Conservation (phyloP, 2,329 filamentous ascomycete genomes). For the Colletotrichum tabaci region DNA sequence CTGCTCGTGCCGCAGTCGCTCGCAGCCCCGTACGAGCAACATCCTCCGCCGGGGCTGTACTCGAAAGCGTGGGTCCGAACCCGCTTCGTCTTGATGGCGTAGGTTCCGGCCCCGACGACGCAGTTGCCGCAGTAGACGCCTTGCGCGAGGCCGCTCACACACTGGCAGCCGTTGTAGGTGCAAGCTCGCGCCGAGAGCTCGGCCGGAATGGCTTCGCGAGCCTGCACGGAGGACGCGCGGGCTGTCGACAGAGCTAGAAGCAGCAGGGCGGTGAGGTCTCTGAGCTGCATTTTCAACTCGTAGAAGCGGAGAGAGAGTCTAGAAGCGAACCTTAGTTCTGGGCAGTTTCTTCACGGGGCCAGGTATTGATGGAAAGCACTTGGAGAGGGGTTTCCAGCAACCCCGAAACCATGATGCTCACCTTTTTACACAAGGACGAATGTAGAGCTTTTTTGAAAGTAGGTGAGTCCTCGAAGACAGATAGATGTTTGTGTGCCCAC, state of each 20-base stretch:
- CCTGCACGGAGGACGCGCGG: background rate
- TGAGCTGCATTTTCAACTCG: background rate
- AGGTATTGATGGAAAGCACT: too few relatives aligned
- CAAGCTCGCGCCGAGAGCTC: conserved; percentile 42
- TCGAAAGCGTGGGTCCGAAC: conserved; percentile 44
- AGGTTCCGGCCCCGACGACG: conserved; percentile 44
- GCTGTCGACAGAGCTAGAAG: background rate
- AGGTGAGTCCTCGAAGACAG: too few relatives aligned
- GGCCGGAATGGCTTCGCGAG: conserved; percentile 26
- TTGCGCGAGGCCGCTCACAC: conserved; percentile 42
- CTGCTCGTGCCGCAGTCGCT: conserved; percentile 41
- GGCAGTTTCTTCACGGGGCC: background rate
- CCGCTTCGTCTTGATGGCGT: conserved; percentile 45
- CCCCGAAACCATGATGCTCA: too few relatives aligned
- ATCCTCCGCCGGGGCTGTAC: conserved; percentile 44
- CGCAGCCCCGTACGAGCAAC: conserved; percentile 45
- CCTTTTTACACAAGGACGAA: too few relatives aligned
- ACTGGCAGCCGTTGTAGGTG: conserved; percentile 43
- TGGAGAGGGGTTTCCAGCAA: too few relatives aligned
- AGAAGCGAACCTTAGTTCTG: background rate
- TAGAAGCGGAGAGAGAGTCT: too few relatives aligned
- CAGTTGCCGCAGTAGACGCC: conserved; percentile 46
- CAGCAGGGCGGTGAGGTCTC: background rate
- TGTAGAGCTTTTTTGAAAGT: too few relatives aligned
- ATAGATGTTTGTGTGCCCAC: too few relatives aligned